Base-by-base conservation (phyloP, 805 yeast species). In the Starmera quercuum region DNA sequence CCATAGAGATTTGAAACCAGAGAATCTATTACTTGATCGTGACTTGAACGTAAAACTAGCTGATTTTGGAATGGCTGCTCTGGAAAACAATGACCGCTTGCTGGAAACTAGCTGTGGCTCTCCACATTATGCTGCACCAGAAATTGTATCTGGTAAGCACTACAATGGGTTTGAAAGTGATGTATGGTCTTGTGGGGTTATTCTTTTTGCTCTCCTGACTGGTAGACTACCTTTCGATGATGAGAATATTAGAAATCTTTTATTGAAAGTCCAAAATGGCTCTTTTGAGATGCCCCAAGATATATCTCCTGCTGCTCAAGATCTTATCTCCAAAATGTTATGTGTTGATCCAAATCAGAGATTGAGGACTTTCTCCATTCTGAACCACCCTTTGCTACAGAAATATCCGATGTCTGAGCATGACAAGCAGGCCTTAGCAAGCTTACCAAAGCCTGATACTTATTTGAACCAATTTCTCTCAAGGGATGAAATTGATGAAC, bases 71-170 rank as follows among this genome's bases (percentile, higher is more conserved):
- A 83, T 83, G 94, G 94, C 94, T 19, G 92, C 92, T 16, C 63
- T 83, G 39, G 90, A 83, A 53, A 70, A 77, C 40, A 75, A 75
- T 36, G 84, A 78, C 34, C 73, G 73, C 53, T 59, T 83, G 35
- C 62, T 83, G 34, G 86, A 81, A 54, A 83, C 94, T 5, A 76
- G 85, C 12, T 83, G 94, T 62, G 94, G 94, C 4, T 80, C 88
- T 16, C 94, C 94, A 14, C 94, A 83, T 61, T 83, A 83, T 56
- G 92, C 92, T 6, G 83, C 94, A 3, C 94, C 94, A 0, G 94
- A 83, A 58, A 83, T 83, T 41, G 90, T 83, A 14, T 70, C 78
- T 47, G 90, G 92, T 13, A 71, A 73, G 47, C 73, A 75, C 35
- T 83, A 83, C 49, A 87, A 83, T 56, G 94, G 94, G 14, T 78